These are phyloP conservation scores for Seminavis robusta DNA, from an alignment of 108 stramenopile genomes.

Conservation along the genomic window DNA sequence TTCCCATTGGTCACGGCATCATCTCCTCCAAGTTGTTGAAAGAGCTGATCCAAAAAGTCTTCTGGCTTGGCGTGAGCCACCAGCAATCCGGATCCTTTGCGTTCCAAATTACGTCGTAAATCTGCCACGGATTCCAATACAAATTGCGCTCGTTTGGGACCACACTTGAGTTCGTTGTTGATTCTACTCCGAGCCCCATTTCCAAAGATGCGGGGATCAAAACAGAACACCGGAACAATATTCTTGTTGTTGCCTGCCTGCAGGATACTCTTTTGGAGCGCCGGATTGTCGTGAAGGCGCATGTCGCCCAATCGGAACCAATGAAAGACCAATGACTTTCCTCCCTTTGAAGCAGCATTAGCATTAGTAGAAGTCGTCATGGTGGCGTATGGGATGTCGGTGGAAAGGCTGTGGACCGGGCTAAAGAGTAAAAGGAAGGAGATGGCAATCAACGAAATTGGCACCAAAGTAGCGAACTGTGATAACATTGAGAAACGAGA, in stretches of 20 bases:
- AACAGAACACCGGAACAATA: slow-evolving; percentile 70
- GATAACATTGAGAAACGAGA: too few relatives aligned
- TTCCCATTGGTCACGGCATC: neutral
- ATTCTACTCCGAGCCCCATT: slow-evolving; percentile 39
- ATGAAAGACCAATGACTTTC: slow-evolving; percentile 33
- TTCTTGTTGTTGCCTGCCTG: slow-evolving; percentile 22
- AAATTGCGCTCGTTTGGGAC: slow-evolving; percentile 72
- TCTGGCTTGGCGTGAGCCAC: slow-evolving; percentile 60
- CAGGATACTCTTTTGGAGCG: slow-evolving; percentile 18
- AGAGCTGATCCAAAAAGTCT: slow-evolving; percentile 39
- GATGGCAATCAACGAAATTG: too few relatives aligned
- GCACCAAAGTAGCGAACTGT: too few relatives aligned
- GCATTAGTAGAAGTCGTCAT: slow-evolving; percentile 1
- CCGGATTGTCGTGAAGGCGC: slow-evolving; percentile 82
- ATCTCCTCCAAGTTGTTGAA: slow-evolving; percentile 10
- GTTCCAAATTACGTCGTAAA: slow-evolving; percentile 53
- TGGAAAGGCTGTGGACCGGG: too few relatives aligned
- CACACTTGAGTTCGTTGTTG: slow-evolving; percentile 71
- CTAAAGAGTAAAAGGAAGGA: too few relatives aligned
- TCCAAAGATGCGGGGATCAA: slow-evolving; percentile 76
- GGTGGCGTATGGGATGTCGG: too few relatives aligned
- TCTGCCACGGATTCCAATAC: slow-evolving; percentile 68
- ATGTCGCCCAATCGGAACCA: slow-evolving; percentile 77
- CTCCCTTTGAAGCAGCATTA: neutral
- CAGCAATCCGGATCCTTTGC: slow-evolving; percentile 51